A percentile compares a stretch with the other conserved stretches of the same genome.
Conservation (phyloP, 495 filamentous ascomycete genomes). For the Penicillium canariense region DNA sequence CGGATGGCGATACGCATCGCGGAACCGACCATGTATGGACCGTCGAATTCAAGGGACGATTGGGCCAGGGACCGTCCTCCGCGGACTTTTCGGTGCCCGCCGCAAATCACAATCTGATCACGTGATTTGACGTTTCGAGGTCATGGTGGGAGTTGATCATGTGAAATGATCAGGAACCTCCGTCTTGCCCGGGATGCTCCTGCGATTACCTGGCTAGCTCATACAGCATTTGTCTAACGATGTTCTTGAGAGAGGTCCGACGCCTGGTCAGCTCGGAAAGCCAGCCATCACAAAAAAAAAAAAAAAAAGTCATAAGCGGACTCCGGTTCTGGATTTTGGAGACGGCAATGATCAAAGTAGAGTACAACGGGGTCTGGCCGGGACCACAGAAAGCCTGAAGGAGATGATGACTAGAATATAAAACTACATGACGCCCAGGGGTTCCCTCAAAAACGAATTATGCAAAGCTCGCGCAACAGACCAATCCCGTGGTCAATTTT, state of each 20-base stretch:
- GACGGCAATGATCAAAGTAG: conserved; percentile 18
- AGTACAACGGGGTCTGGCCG: conserved; percentile 20
- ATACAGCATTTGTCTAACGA: too few species aligned
- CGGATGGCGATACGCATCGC: conserved; percentile 10
- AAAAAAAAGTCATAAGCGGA: too few species aligned
- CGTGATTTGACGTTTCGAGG: conserved; percentile 7
- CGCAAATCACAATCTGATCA: conserved; percentile 4
- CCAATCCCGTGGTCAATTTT: conserved; percentile 19
- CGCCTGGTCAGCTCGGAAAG: neutral
- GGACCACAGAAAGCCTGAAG: conserved; percentile 5
- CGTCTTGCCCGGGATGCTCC: too few species aligned
- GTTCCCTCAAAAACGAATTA: conserved; percentile 15
- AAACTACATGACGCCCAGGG: conserved; percentile 23
- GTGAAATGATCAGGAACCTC: too few species aligned
- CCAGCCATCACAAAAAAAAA: neutral
- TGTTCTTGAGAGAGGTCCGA: too few species aligned
- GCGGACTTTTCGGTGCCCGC: neutral
- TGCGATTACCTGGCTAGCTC: too few species aligned
- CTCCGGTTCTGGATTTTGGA: conserved; percentile 7
- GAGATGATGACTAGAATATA: conserved; percentile 12
- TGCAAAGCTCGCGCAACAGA: conserved; percentile 14
- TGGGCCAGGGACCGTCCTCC: neutral
- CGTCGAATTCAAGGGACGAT: neutral
- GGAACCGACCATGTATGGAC: neutral
- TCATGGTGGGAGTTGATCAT: neutral